Evolutionary conservation across 2,329 filamentous ascomycete species (phyloP), one percentile per base, ranked within the genome.

Genomic region (Elsinoe arachidis): DNA sequence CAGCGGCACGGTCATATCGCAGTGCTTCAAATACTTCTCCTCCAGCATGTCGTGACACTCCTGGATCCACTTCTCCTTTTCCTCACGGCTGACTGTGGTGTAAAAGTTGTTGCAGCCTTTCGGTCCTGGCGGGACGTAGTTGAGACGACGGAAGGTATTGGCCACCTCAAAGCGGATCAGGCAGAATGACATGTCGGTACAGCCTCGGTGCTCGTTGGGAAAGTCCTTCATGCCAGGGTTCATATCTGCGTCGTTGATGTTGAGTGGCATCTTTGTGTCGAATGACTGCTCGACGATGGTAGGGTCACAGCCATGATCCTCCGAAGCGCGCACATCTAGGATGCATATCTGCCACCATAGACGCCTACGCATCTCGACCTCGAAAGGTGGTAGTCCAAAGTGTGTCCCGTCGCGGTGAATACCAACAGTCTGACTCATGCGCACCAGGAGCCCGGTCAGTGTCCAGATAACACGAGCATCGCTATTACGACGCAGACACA

Each of bases 231-330:
- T 79, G 4, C 71, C 70, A 0, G 79, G 78, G 3, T 68, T 66
- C 1, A 84, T 66, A 41, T 81, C 78, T 12, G 63, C 65, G 60
- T 84, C 81, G 56, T 83, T 77, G 41, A 83, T 68, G 57, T 84
- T 84, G 2, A 78, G 70, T 1, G 81, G 80, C 66, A 80, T 72
- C 39, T 77, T 76, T 0, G 83, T 85, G 64, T 87, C 83, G 62
- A 81, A 86, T 10, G 76, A 76, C 11, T 78, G 75, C 51, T 80
- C 75, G 1, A 76, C 68, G 41, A 86, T 83, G 0, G 78, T 80
- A 2, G 81, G 78, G 59, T 85, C 82, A 19, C 79, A 80, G 0
- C 82, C 82, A 64, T 85, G 81, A 58, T 85, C 80, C 63, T 86
- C 83, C 0, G 80, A 80, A 1, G 82, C 76, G 59, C 83, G 72